These are phyloP conservation scores for Phytopythium vexans DNA, from an alignment of 352 stramenopile species.

Conservation along the genomic window DNA sequence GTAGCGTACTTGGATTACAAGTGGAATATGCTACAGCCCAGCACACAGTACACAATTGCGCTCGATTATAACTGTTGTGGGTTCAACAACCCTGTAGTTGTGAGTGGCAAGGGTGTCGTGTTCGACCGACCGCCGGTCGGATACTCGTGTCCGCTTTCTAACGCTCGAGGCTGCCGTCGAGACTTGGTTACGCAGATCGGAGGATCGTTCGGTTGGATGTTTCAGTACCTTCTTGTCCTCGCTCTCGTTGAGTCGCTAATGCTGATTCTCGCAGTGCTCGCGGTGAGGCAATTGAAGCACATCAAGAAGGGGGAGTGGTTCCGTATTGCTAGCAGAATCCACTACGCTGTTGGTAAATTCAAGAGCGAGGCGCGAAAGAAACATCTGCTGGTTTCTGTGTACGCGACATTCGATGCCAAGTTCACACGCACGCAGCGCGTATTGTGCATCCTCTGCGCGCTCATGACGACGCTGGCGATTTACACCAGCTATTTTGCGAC, in stretches of 20 bases:
- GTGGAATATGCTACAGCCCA: constrained; percentile 29
- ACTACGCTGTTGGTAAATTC: constrained; percentile 55
- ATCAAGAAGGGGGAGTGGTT: constrained; percentile 44
- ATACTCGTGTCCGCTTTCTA: constrained; percentile 36
- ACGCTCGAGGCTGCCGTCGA: constrained; percentile 29
- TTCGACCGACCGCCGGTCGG: constrained; percentile 41
- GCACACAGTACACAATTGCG: constrained; percentile 29
- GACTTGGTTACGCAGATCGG: constrained; percentile 27
- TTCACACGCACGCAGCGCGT: constrained; percentile 58
- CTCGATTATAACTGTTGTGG: constrained; percentile 51
- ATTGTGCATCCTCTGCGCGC: constrained; percentile 38
- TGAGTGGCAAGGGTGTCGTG: constrained; percentile 25
- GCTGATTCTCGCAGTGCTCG: constrained; percentile 11
- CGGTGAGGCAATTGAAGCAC: constrained; percentile 27
- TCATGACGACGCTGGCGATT: constrained; percentile 41
- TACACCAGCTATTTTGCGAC: constrained; percentile 49
- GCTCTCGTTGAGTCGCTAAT: constrained; percentile 30
- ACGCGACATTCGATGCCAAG: constrained; percentile 47
- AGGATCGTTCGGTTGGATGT: constrained; percentile 43
- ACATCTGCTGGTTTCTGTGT: constrained; percentile 54
- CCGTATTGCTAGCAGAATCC: constrained; percentile 41
- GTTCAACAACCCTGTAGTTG: constrained; percentile 41
- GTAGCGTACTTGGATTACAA: constrained; percentile 30
- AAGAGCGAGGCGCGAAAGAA: constrained; percentile 29
- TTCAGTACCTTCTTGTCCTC: constrained; percentile 32